Percentiles rank a stretch among this genome's conserved stretches.
phyloP scores from a whole-genome alignment of 1,139 yeast genomes.

The Kodamaea sp. region DNA sequence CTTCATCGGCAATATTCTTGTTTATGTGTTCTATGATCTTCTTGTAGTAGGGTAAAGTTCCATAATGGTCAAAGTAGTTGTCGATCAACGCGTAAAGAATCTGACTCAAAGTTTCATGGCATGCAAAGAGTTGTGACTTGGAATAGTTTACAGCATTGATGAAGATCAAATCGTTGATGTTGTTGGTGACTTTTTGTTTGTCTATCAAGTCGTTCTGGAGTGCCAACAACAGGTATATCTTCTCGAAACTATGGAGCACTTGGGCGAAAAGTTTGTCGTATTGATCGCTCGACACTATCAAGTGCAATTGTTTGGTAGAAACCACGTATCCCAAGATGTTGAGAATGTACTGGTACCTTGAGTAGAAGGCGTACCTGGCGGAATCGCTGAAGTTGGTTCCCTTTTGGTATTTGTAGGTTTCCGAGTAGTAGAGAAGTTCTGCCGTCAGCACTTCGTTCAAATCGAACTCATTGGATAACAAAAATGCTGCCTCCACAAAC shows the following conservation, averaged over 20 bases:
- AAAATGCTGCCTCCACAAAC: slow-evolving; percentile 56
- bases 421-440: slow-evolving; percentile 41
- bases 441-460: slow-evolving; percentile 40
- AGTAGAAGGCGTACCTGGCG: slow-evolving; percentile 70
- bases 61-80: slow-evolving; percentile 33
- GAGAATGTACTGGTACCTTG: slow-evolving; percentile 69
- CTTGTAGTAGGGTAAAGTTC: slow-evolving; percentile 34
- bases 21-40: slow-evolving; percentile 32
- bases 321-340: slow-evolving; percentile 66
- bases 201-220: slow-evolving; percentile 65
- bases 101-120: slow-evolving; percentile 75
- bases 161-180: slow-evolving; percentile 46
- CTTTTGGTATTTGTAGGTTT: slow-evolving; percentile 40
- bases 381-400: slow-evolving; percentile 64
- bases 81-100: slow-evolving; percentile 54
- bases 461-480: slow-evolving; percentile 48
- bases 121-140: slow-evolving; percentile 60
- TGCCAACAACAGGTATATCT: slow-evolving; percentile 55
- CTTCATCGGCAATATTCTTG: slow-evolving; percentile 54
- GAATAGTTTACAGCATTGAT: slow-evolving; percentile 58
- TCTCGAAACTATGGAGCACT: slow-evolving; percentile 54
- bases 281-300: slow-evolving; percentile 18
- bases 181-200: slow-evolving; percentile 54
- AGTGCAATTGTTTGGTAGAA: slow-evolving; percentile 29
- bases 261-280: slow-evolving; percentile 31